Percentiles rank a stretch among this genome's conserved stretches.
These are phyloP conservation scores for Funneliformis geosporum DNA, from an alignment of 192 early-diverging fungal genomes.

Conservation along the genomic window DNA sequence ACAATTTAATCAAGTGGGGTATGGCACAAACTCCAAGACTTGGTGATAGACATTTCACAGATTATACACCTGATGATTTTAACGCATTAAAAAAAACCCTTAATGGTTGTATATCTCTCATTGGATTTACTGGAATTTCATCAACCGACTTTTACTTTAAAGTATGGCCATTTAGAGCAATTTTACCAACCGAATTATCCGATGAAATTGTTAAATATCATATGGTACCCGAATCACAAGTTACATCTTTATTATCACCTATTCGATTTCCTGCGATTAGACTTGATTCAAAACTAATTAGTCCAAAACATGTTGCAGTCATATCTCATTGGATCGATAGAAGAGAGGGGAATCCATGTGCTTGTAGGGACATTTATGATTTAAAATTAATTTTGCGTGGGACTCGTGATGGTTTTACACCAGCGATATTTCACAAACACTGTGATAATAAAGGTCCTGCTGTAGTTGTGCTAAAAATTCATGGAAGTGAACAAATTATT, in stretches of 20 bases:
- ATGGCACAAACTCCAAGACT: background rate
- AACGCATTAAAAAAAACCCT: background rate
- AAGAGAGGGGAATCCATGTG: background rate
- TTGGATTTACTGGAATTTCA: background rate
- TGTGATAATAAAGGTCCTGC: constrained; percentile 35
- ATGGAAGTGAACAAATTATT: background rate
- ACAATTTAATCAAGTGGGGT: constrained; percentile 11
- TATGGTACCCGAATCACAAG: background rate
- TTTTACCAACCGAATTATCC: background rate
- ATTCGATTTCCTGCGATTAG: background rate
- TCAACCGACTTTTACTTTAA: background rate
- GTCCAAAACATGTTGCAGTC: background rate
- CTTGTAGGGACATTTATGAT: background rate
- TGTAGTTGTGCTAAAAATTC: constrained; percentile 6
- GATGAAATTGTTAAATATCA: background rate
- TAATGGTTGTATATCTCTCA: background rate
- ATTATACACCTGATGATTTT: background rate
- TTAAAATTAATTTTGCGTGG: background rate
- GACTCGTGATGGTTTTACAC: background rate
- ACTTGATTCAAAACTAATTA: background rate
- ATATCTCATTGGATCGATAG: background rate
- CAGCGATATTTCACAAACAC: background rate
- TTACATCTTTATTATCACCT: background rate
- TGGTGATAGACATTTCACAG: background rate
- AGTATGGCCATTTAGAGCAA: background rate